phyloP scores from a whole-genome alignment of 257 asterid genomes.

The Paraleonurus japonicus region DNA sequence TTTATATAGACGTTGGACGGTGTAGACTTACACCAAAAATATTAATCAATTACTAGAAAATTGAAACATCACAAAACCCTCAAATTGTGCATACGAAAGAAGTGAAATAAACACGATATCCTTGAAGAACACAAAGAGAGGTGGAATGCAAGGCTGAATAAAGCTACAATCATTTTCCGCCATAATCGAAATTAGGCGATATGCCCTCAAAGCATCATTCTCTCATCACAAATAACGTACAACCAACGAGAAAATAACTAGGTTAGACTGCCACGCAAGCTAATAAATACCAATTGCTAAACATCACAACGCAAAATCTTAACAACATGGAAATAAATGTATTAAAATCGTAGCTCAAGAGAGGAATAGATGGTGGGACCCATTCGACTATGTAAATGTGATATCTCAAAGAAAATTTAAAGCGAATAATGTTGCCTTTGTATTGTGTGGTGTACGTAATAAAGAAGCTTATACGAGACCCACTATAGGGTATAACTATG shows the following conservation, averaged over 20 bases:
- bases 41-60: neutral
- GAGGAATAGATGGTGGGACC: no score
- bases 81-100: neutral
- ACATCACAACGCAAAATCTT: no score
- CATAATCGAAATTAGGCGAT: constrained; percentile 18
- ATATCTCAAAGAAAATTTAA: no score
- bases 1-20: no score
- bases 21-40: neutral
- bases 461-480: no score
- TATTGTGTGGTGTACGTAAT: no score
- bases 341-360: no score
- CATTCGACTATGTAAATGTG: no score
- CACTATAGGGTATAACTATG: no score
- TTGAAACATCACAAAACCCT: neutral
- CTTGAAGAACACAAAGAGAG: constrained; percentile 37
- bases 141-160: constrained; percentile 24
- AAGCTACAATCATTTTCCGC: constrained; percentile 29
- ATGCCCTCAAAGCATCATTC: neutral
- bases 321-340: no score
- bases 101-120: constrained; percentile 24
- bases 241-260: neutral
- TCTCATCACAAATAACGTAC: neutral
- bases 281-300: no score
- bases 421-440: no score
- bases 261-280: neutral